Percentiles rank a stretch among this genome's conserved stretches.
These are phyloP conservation scores for Pleurotus citrinopileatus DNA, from an alignment of 768 basidiomycete species.

Conservation along the genomic window DNA sequence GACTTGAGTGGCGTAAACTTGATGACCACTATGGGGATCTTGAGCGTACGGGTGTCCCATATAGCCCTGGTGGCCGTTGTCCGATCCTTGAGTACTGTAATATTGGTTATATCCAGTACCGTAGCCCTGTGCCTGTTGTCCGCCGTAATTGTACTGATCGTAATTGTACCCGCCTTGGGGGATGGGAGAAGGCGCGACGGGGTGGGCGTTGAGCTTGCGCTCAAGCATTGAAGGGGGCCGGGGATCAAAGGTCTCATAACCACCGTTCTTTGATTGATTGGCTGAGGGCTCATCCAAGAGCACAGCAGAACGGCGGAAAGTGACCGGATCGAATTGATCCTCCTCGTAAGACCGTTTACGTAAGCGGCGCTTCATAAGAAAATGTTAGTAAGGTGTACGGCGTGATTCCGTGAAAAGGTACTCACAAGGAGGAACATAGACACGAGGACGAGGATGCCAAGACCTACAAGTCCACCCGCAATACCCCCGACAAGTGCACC, in stretches of 20 bases:
- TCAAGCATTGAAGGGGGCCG: slow-evolving; percentile 66
- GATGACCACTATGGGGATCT: not conserved
- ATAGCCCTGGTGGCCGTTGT: not conserved
- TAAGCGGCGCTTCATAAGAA: slow-evolving; percentile 35
- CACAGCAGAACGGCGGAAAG: slow-evolving; percentile 65
- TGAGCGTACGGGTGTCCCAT: slow-evolving; percentile 3
- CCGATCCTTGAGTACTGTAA: not conserved
- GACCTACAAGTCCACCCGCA: slow-evolving; percentile 41
- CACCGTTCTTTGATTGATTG: slow-evolving; percentile 19
- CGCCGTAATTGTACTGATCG: not conserved
- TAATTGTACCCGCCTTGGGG: slow-evolving; percentile 4
- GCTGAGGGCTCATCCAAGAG: slow-evolving; percentile 48
- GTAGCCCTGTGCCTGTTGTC: not conserved
- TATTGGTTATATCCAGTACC: not conserved
- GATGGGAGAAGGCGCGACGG: slow-evolving; percentile 1
- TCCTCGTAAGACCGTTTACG: slow-evolving; percentile 32
- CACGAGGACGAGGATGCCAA: slow-evolving; percentile 37
- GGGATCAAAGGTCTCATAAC: slow-evolving; percentile 36
- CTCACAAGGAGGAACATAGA: slow-evolving; percentile 48
- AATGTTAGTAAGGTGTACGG: not conserved
- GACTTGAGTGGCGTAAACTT: not conserved
- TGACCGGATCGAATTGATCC: slow-evolving; percentile 49
- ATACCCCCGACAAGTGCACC: slow-evolving; percentile 40
- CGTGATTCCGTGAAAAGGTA: slow-evolving; percentile 7
- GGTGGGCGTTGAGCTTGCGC: slow-evolving; percentile 30